Percentiles rank a stretch among this genome's conserved stretches.
These are phyloP conservation scores for Silene vulgaris DNA, from an alignment of 179 eudicot genomes.

Conservation along the genomic window DNA sequence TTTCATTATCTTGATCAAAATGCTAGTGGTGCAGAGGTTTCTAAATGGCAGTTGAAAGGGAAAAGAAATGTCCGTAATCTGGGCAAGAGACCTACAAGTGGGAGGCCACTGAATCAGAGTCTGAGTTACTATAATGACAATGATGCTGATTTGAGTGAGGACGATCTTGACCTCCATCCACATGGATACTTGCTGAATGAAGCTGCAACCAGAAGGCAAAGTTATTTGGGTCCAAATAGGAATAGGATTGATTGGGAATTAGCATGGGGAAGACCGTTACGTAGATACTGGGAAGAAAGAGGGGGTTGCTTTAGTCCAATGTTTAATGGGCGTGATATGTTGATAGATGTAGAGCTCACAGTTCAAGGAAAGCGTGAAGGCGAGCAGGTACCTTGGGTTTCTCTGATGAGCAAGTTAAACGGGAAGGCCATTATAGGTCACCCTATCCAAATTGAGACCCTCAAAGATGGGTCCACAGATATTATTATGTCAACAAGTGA, in stretches of 20 bases:
- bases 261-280: conserved; percentile 48
- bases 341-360: conserved; percentile 73
- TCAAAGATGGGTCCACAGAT: conserved; percentile 65
- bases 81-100: conserved; percentile 43
- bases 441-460: conserved; percentile 75
- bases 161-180: conserved; percentile 31
- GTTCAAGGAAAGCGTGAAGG: conserved; percentile 72
- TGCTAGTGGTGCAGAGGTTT: conserved; percentile 40
- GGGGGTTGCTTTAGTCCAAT: conserved; percentile 41
- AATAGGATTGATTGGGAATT: conserved; percentile 47
- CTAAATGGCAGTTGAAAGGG: conserved; percentile 81
- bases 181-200: conserved; percentile 32
- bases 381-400: conserved; percentile 84
- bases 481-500: conserved; percentile 37
- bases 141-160: conserved; percentile 45
- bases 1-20: conserved; percentile 35
- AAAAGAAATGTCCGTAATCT: conserved; percentile 65
- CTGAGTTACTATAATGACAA: conserved; percentile 35
- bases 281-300: conserved; percentile 56
- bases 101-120: conserved; percentile 29
- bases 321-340: conserved; percentile 42
- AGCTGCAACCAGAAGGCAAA: conserved; percentile 38
- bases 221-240: conserved; percentile 27
- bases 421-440: conserved; percentile 93
- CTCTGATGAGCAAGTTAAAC: conserved; percentile 78